Conservation (phyloP, 179 eudicot genomes). For the Corrigiola litoralis region DNA sequence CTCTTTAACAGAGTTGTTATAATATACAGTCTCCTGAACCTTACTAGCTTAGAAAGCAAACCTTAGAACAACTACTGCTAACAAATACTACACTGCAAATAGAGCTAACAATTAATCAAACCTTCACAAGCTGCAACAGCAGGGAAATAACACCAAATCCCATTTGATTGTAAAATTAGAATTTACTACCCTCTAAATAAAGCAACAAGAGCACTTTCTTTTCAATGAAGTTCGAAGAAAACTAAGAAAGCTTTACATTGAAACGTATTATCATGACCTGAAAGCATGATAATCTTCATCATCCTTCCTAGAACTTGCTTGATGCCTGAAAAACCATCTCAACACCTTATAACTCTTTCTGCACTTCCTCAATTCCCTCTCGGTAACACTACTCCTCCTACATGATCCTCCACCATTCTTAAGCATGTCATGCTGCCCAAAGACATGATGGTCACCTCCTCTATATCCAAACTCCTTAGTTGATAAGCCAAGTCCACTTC, state of each 20-base stretch:
- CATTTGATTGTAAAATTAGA: constrained; percentile 9
- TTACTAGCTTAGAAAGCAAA: no score
- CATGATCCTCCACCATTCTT: constrained; percentile 38
- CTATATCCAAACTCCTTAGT: constrained; percentile 31
- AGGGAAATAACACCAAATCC: background rate
- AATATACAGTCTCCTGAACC: no score
- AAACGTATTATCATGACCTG: constrained; percentile 8
- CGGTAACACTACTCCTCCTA: constrained; percentile 43
- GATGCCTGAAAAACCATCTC: constrained; percentile 62
- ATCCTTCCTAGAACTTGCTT: constrained; percentile 9
- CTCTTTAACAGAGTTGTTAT: no score
- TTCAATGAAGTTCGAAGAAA: constrained; percentile 7
- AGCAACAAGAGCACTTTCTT: constrained; percentile 7
- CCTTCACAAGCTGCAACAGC: background rate
- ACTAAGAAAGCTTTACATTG: constrained; percentile 5
- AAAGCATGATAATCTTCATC: constrained; percentile 19
- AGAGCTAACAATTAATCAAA: no score
- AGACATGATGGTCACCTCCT: constrained; percentile 16
- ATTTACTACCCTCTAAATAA: background rate
- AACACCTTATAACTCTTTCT: constrained; percentile 48
- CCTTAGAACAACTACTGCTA: no score
- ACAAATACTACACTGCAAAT: no score
- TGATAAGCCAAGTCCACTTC: constrained; percentile 27
- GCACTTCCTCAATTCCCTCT: constrained; percentile 44
- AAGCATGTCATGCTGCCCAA: constrained; percentile 21